Conservation (phyloP, 805 yeast genomes). For the Kodamaea neixiangensis region DNA sequence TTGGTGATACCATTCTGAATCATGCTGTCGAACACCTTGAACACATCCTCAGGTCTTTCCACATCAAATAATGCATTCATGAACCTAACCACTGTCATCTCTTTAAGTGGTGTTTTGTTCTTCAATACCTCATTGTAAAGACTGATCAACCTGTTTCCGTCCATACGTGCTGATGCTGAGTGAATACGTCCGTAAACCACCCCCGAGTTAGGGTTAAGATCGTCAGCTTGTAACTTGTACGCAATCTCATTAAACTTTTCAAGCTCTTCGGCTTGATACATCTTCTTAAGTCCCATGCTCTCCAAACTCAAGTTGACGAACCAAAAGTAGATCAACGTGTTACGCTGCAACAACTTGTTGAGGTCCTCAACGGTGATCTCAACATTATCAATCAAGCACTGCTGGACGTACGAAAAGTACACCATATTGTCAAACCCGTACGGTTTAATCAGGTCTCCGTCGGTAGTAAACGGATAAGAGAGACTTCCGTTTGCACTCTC, state of each 20-base stretch:
- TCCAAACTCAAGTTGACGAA: slow-evolving; percentile 20
- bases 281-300: slow-evolving; percentile 15
- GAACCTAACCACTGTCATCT: slow-evolving; percentile 41
- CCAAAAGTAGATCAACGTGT: slow-evolving; percentile 22
- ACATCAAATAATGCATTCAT: slow-evolving; percentile 49
- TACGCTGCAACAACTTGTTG: slow-evolving; percentile 28
- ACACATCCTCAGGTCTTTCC: slow-evolving; percentile 36
- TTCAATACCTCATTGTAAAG: slow-evolving; percentile 27
- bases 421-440: slow-evolving; percentile 26
- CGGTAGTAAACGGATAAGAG: slow-evolving; percentile 2
- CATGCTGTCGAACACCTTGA: slow-evolving; percentile 54
- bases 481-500: slow-evolving; percentile 1
- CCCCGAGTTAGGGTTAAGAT: slow-evolving; percentile 37
- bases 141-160: slow-evolving; percentile 20
- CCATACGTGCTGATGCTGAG: slow-evolving; percentile 19
- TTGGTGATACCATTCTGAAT: slow-evolving; percentile 32
- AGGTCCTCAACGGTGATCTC: slow-evolving; percentile 27
- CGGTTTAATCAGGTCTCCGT: slow-evolving; percentile 15
- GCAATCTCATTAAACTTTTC: slow-evolving; percentile 7
- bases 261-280: slow-evolving; percentile 10
- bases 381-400: slow-evolving; percentile 25
- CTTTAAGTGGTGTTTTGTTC: slow-evolving; percentile 37
- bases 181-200: slow-evolving; percentile 25
- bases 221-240: slow-evolving; percentile 17
- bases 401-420: slow-evolving; percentile 36